Evolutionary conservation across 1,284 basidiomycete species (phyloP), one percentile per base, ranked within the genome.

Genomic region (Tausonia pullulans): DNA sequence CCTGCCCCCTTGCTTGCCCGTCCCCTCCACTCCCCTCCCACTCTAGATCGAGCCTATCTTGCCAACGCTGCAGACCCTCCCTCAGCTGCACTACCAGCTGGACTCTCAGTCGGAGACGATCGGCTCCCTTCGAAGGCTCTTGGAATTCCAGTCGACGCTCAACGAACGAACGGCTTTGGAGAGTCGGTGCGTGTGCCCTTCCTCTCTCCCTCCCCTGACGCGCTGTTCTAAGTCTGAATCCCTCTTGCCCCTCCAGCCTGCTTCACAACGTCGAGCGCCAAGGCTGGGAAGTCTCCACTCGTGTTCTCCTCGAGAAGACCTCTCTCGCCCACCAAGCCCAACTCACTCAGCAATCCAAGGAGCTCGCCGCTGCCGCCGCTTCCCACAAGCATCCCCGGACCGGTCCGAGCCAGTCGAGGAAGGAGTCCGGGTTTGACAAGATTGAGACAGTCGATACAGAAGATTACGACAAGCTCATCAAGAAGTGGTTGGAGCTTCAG

Each of bases 101-200:
- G 67, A 60, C 0, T 72, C 74, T 0, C 75, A 76, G 62, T 66
- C 69, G 56, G 69, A 71, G 41, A 75, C 74, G 0, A 75, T 77
- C 43, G 59, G 62, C n/a, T 71, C 71, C 1, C 63, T 75, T 62
- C 74, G 74, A 11, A 43, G 54, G 39, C 46, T 60, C 41, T 48
- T 61, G 44, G 58, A 60, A 53, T 68, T 74, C 46, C 73, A 74
- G 60, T 67, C 69, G 4, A 69, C 67, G 8, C 65, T 77, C 9
- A 67, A 70, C 0, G 68, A 71, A 16, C 62, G 69, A 56, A 62
- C 74, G 40, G 66, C 68, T 13, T 44, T 62, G 6, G 69, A 74
- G 51, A 72, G 75, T 60, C 65, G 74, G 74, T 76, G 48, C 62
- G 73, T 69, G 6, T 13, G 48, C 39, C 16, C 16, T 27, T 10